Percentiles rank a stretch among this genome's conserved stretches.
phyloP scores from a whole-genome alignment of 2,329 filamentous ascomycete species.

The Monosporascus sp. region DNA sequence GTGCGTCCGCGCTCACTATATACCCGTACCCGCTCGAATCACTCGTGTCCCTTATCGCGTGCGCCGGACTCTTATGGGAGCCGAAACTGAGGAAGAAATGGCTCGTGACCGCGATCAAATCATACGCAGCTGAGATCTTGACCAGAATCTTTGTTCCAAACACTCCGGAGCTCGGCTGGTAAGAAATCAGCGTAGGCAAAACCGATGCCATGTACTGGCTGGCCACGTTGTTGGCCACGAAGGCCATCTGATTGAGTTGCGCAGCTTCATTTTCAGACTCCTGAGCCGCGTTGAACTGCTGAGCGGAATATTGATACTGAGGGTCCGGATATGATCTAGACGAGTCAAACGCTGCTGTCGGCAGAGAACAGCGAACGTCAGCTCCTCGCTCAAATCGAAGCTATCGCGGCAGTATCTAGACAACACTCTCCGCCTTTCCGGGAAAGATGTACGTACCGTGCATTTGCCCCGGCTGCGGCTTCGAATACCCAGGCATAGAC shows the following conservation, averaged over 20 bases:
- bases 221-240: conserved; percentile 56
- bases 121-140: conserved; percentile 69
- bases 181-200: conserved; percentile 61
- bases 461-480: conserved; percentile 68
- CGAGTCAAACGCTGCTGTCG: conserved; percentile 48
- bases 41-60: conserved; percentile 56
- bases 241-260: conserved; percentile 51
- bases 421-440: background rate
- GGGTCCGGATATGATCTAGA: conserved; percentile 55
- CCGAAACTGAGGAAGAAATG: conserved; percentile 70
- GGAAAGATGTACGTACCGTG: conserved; percentile 60
- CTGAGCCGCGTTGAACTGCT: conserved; percentile 37
- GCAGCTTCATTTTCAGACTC: conserved; percentile 44
- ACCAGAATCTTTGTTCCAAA: conserved; percentile 67
- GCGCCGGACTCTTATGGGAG: conserved; percentile 64
- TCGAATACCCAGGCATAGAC: conserved; percentile 79
- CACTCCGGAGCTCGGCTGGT: conserved; percentile 61
- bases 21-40: conserved; percentile 62
- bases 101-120: conserved; percentile 56
- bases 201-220: conserved; percentile 62
- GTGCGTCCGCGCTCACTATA: conserved; percentile 65
- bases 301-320: conserved; percentile 46
- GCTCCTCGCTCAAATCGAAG: background rate
- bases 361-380: background rate
- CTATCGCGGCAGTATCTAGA: background rate